These are phyloP conservation scores for Amanita thiersii DNA, from an alignment of 768 basidiomycete species.

Conservation along the genomic window DNA sequence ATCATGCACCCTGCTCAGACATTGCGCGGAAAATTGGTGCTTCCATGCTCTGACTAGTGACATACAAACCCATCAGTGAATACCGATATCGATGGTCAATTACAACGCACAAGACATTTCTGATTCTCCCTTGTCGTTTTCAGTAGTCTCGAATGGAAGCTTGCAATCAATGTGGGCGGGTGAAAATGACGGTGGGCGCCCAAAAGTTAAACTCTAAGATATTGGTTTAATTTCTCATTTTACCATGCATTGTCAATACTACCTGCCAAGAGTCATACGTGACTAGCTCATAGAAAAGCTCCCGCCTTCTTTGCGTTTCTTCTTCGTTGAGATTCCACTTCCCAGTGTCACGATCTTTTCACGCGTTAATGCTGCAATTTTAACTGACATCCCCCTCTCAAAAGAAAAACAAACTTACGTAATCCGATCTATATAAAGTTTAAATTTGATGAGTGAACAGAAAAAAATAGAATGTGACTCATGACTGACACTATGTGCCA, in stretches of 20 bases:
- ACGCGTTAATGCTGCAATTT: conserved; percentile 7
- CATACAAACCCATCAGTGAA: conserved; percentile 7
- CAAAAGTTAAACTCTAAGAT: conserved; percentile 58
- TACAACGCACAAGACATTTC: conserved; percentile 56
- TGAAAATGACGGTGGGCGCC: conserved; percentile 60
- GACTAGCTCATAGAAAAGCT: conserved; percentile 57
- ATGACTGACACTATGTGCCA: conserved; percentile 55
- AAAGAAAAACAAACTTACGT: conserved; percentile 37
- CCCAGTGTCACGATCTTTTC: conserved; percentile 56
- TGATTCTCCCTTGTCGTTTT: conserved; percentile 37
- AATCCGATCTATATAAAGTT: conserved; percentile 44
- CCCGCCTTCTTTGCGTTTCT: conserved; percentile 51
- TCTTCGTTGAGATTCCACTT: conserved; percentile 51
- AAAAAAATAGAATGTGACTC: not conserved
- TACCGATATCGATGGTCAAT: conserved; percentile 4
- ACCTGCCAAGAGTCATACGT: conserved; percentile 72
- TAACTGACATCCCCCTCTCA: not conserved
- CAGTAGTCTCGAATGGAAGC: conserved; percentile 37
- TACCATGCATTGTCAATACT: conserved; percentile 3
- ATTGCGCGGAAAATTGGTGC: conserved; percentile 54
- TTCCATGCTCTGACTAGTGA: conserved; percentile 71
- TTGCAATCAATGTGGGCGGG: conserved; percentile 48
- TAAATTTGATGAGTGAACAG: conserved; percentile 15
- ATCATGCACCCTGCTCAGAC: conserved; percentile 57
- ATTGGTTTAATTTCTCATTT: not conserved